A percentile compares a stretch with the other conserved stretches of the same genome.
Evolutionary conservation across 148 eudicot species (phyloP).

Genomic region (Chenopodium formosanum): DNA sequence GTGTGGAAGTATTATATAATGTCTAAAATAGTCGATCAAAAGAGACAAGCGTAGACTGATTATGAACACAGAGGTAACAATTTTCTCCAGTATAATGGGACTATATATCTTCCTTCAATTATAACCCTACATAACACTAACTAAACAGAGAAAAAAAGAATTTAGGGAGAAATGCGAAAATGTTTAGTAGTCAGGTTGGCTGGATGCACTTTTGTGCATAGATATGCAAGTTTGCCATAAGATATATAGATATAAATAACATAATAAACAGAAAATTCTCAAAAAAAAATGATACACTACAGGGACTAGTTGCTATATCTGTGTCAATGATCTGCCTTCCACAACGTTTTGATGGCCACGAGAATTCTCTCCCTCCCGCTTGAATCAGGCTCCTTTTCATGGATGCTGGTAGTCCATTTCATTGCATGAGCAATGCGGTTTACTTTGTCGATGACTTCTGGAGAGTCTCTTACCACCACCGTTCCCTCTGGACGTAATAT

Average conservation of each 20-base stretch:
- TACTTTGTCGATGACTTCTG: conserved; percentile 70
- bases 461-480: conserved; percentile 75
- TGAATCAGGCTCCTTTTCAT: conserved; percentile 83
- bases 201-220: conserved; percentile 12
- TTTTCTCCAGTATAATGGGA: background rate
- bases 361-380: conserved; percentile 68
- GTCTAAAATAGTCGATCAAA: too few relatives aligned
- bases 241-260: conserved; percentile 1
- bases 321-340: conserved; percentile 37
- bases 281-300: conserved; percentile 22
- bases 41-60: too few relatives aligned
- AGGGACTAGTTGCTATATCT: background rate
- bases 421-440: conserved; percentile 68
- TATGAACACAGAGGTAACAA: too few relatives aligned
- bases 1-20: too few relatives aligned
- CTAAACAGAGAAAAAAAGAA: background rate
- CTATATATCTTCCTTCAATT: background rate
- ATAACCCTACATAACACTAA: background rate
- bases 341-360: conserved; percentile 73
- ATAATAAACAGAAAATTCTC: conserved; percentile 18
- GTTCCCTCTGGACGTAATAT: conserved; percentile 93
- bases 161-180: background rate
- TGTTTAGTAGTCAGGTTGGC: background rate
- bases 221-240: conserved; percentile 13
- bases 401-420: conserved; percentile 64